A percentile compares a stretch with the other conserved stretches of the same genome.
Evolutionary conservation across 129 eudicot species (phyloP).

Genomic region (Flaveria trinervia): DNA sequence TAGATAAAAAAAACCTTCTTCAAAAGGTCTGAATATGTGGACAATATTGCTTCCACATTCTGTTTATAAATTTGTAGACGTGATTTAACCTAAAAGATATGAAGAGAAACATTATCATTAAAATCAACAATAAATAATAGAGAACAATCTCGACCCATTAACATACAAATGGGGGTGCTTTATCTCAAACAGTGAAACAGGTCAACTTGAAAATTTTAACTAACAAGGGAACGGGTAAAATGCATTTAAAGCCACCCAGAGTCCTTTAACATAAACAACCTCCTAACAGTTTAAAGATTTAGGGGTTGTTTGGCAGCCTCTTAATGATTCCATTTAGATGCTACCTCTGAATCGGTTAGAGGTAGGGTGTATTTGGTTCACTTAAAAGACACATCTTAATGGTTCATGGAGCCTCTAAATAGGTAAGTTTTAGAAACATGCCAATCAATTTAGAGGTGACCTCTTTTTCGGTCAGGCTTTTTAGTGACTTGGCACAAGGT

Average conservation of each 20-base stretch:
- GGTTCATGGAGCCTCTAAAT: no score
- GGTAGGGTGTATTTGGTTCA: no score
- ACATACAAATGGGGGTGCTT: neutral
- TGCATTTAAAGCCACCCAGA: slow-evolving; percentile 2
- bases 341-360: no score
- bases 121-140: neutral
- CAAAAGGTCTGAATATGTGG: slow-evolving; percentile 59
- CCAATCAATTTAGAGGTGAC: no score
- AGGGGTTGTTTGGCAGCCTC: neutral
- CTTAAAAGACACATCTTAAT: no score
- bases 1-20: slow-evolving; percentile 49
- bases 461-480: no score
- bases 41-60: slow-evolving; percentile 71
- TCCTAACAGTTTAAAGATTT: neutral
- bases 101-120: slow-evolving; percentile 17
- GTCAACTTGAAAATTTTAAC: neutral
- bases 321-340: no score
- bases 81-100: slow-evolving; percentile 64
- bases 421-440: no score
- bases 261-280: neutral
- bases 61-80: slow-evolving; percentile 85
- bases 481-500: no score
- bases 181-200: neutral
- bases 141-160: neutral
- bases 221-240: neutral